Evolutionary conservation across 2,329 filamentous ascomycete species (phyloP), one percentile per base, ranked within the genome.

Genomic region (Leptographium wingfieldii): DNA sequence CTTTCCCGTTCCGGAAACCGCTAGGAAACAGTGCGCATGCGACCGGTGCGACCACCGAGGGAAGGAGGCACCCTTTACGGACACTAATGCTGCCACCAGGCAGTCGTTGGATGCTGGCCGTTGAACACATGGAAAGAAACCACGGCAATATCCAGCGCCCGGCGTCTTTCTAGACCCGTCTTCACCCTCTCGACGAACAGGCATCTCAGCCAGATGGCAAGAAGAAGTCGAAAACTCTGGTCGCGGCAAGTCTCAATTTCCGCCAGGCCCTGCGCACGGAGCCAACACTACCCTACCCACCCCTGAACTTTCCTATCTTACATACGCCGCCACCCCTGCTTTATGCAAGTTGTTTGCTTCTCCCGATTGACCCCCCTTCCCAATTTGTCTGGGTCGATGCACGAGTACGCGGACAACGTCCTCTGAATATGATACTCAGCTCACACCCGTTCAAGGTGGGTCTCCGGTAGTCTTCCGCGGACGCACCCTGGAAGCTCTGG

Each of bases 271-370:
- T 29, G 22, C 55, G 22, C 12, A 14, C 22, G 7, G 22, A 27
- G 48, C 51, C 54, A 54, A 49, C 56, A 53, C n/a, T 33, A 35
- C 12, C 29, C n/a, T 33, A 35, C 12, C 29, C 46, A 19, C 58
- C 57, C 60, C 55, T 40, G 25, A 6, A 22, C 57, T 38, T 62
- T 54, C 55, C 58, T 49, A 49, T 25, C 25, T 12, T 52, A 11
- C 51, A 10, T 29, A 6, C 14, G 22, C 48, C 22, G 3, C 48
- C 10, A 51, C 48, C 51, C 60, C 48, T 60, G 52, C 59, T 55
- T 60, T 56, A 60, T 60, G 56, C 61, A 53, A 31, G 38, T 54
- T 53, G 38, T 58, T 40, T 51, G 48, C 14, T 31, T 49, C 12
- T 55, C n/a, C 53, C 53, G 35, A 12, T 31, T 58, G 27, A n/a